Evolutionary conservation across 306 rosid species (phyloP).

Genomic region (Vicia sativa): DNA sequence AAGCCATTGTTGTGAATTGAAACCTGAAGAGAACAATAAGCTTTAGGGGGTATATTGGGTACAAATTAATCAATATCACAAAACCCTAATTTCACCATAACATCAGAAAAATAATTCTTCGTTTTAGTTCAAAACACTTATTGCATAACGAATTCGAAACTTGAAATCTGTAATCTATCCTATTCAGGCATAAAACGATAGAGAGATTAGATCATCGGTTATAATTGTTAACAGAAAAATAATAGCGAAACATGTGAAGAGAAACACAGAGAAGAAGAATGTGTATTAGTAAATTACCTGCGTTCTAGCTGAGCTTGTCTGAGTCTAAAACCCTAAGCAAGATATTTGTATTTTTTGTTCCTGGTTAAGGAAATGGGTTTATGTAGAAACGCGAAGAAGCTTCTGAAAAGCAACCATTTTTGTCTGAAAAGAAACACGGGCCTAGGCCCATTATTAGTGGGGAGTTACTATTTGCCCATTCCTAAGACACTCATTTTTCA

Average conservation of each 20-base stretch:
- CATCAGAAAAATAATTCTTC: not conserved
- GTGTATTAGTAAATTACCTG: slow-evolving; percentile 39
- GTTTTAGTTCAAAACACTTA: not conserved
- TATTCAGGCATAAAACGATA: not conserved
- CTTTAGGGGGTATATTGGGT: not conserved
- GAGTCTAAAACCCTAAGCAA: slow-evolving; percentile 60
- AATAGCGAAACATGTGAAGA: slow-evolving; percentile 1
- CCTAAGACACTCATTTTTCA: too few relatives aligned
- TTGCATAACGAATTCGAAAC: too few relatives aligned
- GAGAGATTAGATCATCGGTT: not conserved
- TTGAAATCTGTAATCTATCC: not conserved
- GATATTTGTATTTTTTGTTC: slow-evolving; percentile 13
- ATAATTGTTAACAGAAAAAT: not conserved
- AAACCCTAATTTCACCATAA: slow-evolving; percentile 3
- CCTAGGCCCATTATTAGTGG: slow-evolving; percentile 32
- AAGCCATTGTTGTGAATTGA: slow-evolving; percentile 69
- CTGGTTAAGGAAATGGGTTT: slow-evolving; percentile 43
- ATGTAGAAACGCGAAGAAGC: slow-evolving; percentile 1
- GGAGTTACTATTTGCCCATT: too few relatives aligned
- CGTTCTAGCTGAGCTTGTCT: not conserved
- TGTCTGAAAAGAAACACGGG: not conserved
- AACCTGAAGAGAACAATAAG: not conserved
- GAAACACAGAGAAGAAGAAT: not conserved
- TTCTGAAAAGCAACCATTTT: not conserved
- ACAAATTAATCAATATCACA: not conserved